Percentiles rank a stretch among this genome's conserved stretches.
phyloP scores from a whole-genome alignment of 2,329 filamentous ascomycete species.

The Aspergillus ochraceus region DNA sequence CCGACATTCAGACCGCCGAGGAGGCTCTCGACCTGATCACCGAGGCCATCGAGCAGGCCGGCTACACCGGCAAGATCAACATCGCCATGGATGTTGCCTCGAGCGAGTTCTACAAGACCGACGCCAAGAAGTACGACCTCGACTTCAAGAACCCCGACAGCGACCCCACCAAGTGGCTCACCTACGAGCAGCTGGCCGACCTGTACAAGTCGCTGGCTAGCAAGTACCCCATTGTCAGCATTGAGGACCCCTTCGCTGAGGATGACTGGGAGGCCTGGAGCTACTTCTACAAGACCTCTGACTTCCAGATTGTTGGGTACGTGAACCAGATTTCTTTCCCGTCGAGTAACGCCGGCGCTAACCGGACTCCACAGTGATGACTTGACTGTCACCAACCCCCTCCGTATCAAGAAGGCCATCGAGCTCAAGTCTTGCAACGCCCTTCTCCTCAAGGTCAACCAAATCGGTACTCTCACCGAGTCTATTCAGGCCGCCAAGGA shows the following conservation, averaged over 20 bases:
- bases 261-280: conserved; percentile 99
- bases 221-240: conserved; percentile 98
- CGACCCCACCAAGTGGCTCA: conserved; percentile 96
- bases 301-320: conserved; percentile 91
- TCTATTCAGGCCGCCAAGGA: conserved; percentile 99
- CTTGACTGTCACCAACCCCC: conserved; percentile 97
- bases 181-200: conserved; percentile 93
- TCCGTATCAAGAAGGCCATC: conserved; percentile 99
- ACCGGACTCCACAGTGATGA: conserved; percentile 66
- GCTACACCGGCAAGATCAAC: conserved; percentile 93
- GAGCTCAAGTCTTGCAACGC: conserved; percentile 99
- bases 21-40: conserved; percentile 97
- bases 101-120: conserved; percentile 98
- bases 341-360: background rate
- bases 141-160: conserved; percentile 99
- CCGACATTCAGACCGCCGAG: conserved; percentile 94
- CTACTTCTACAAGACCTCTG: conserved; percentile 99
- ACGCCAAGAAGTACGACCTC: conserved; percentile 98
- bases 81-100: conserved; percentile 99
- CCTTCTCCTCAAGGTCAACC: conserved; percentile 99
- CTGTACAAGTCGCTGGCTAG: conserved; percentile 82
- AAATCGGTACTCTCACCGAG: conserved; percentile 98
- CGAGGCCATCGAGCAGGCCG: conserved; percentile 88
- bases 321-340: conserved; percentile 19
- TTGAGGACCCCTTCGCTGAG: conserved; percentile 99